Evolutionary conservation across 345 rosid species (phyloP).

Genomic region (Capsella bursapastoris): DNA sequence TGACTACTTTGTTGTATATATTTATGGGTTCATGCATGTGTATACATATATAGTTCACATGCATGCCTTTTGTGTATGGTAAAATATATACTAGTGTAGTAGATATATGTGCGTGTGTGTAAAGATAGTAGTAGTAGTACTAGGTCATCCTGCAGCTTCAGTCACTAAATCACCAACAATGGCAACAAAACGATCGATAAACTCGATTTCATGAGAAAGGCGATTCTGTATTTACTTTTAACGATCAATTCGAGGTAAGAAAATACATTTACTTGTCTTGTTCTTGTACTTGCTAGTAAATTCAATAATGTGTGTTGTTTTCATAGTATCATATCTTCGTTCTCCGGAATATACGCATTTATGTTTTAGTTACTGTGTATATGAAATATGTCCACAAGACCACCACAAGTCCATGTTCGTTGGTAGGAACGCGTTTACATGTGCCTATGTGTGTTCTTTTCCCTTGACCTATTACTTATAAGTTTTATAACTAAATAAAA

Average conservation of each 20-base stretch:
- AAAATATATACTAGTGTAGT: background rate
- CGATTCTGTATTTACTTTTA: background rate
- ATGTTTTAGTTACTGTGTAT: background rate
- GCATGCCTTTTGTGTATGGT: background rate
- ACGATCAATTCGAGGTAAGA: constrained; percentile 31
- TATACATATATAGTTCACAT: background rate
- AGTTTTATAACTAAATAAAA: background rate
- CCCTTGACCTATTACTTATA: constrained; percentile 5
- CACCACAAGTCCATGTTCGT: constrained; percentile 43
- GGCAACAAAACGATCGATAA: background rate
- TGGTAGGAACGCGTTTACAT: constrained; percentile 42
- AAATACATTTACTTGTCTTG: background rate
- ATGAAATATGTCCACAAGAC: constrained; percentile 37
- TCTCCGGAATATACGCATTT: background rate
- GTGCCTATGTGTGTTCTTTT: constrained; percentile 37
- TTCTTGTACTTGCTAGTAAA: no score
- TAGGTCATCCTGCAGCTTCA: constrained; percentile 50
- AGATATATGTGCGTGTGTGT: background rate
- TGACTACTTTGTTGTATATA: background rate
- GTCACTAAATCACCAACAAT: constrained; percentile 45
- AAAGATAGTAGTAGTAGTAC: background rate
- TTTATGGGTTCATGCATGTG: constrained; percentile 10
- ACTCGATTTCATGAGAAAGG: constrained; percentile 2
- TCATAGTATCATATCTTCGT: constrained; percentile 1
- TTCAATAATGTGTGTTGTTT: constrained; percentile 13